Conservation (phyloP, 306 rosid genomes). For the Cercis canadensis region DNA sequence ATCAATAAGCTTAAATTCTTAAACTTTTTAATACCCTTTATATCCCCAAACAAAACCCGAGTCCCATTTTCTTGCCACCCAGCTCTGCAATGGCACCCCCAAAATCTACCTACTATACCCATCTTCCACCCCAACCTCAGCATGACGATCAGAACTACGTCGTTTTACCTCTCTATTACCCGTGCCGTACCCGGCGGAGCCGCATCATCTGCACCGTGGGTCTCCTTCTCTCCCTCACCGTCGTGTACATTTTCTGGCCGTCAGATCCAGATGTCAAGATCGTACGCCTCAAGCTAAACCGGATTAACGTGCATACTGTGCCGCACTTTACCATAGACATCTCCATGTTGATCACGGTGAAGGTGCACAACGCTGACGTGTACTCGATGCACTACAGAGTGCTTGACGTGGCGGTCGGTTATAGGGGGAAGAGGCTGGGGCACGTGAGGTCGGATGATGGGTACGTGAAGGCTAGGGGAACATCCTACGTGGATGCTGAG, state of each 20-base stretch:
- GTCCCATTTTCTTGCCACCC: background rate
- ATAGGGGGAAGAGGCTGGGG: conserved; percentile 73
- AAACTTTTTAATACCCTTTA: background rate
- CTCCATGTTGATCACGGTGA: conserved; percentile 55
- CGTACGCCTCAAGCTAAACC: conserved; percentile 55
- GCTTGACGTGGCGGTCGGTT: conserved; percentile 66
- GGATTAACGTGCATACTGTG: conserved; percentile 53
- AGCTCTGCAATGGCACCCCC: conserved; percentile 33
- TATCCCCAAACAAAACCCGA: background rate
- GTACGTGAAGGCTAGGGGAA: conserved; percentile 67
- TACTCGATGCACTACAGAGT: conserved; percentile 60
- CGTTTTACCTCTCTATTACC: conserved; percentile 41
- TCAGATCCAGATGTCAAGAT: conserved; percentile 64
- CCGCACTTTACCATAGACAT: conserved; percentile 70
- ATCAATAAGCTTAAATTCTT: background rate
- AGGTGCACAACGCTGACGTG: conserved; percentile 59
- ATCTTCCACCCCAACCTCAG: conserved; percentile 23
- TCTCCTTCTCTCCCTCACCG: conserved; percentile 27
- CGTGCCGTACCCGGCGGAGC: conserved; percentile 26
- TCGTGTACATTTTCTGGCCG: conserved; percentile 60
- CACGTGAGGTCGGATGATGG: conserved; percentile 60
- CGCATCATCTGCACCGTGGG: conserved; percentile 34
- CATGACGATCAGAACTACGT: conserved; percentile 37
- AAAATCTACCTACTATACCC: conserved; percentile 37
- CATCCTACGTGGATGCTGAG: conserved; percentile 75